Base-by-base conservation (phyloP, 257 asterid genomes). In the Euphrasia confusa region DNA sequence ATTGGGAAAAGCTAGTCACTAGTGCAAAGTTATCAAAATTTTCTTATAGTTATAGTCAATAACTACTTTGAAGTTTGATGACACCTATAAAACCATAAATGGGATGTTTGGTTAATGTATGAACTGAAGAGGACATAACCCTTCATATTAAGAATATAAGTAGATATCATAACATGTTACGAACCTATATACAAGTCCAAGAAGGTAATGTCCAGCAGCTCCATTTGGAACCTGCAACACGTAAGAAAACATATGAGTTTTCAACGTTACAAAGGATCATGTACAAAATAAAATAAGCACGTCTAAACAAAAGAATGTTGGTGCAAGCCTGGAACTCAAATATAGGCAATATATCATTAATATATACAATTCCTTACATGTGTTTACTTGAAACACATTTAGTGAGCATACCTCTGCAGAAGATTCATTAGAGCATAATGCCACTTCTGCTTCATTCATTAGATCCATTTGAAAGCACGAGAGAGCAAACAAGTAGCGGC, bases 181-280 rank as follows among this genome's bases (percentile, higher is more conserved):
- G 58, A 73, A 90, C 98, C 98, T 91, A 84, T 84, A 89, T 64
- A 92, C 78, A 70, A 92, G 99, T 64, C 99, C 97, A 74, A 92
- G 96, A 65, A 92, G 99, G 72, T 80, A 92, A 74, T 92, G 99
- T 42, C 99, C 97, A 58, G 97, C 84, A 42, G 99, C 99, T 71
- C 99, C 99, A 75, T 89, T 92, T 30, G 99, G 99, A 75, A 92
- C 93, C 97, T 88, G 79, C 69, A 65, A 77, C 35, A 37, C 10
- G 40, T 1, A 1, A 57, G 69, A 32, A 61, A 65, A 13, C 54
- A 55, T 69, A 37, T 40, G 39, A 62, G 26, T 65, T 50, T 65
- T 26, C 56, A 74, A 37, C 74, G 33, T 58, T 32, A 63, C 30
- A 60, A 45, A 18, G 42, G 40, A 63, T n/a, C 11, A 44, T 62